These are phyloP conservation scores for Kurtzmaniella quercitrusa DNA, from an alignment of 1,139 yeast genomes.

Conservation along the genomic window DNA sequence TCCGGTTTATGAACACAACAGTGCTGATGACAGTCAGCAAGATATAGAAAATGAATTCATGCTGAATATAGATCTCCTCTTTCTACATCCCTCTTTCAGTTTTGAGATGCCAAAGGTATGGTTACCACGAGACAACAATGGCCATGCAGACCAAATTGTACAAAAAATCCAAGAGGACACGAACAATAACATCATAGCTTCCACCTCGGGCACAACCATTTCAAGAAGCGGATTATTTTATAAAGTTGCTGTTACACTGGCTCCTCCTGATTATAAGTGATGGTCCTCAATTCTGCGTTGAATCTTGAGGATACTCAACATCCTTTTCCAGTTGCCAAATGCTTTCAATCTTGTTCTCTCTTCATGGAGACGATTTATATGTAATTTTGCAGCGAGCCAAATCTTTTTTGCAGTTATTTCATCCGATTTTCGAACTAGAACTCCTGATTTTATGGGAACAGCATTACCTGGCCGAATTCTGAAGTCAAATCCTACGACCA, in stretches of 20 bases:
- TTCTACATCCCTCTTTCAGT: constrained; percentile 31
- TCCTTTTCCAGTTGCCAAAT: constrained; percentile 18
- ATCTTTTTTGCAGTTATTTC: constrained; percentile 18
- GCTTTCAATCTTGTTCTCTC: constrained; percentile 7
- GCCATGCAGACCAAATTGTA: constrained; percentile 10
- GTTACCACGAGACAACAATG: constrained; percentile 28
- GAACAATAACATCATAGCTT: constrained; percentile 7
- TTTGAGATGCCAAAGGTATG: constrained; percentile 31
- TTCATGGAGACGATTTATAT: constrained; percentile 9
- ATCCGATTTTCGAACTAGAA: constrained; percentile 20
- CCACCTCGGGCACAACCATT: constrained; percentile 26
- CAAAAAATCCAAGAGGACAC: background rate
- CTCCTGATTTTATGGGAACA: constrained; percentile 28
- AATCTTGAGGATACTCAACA: constrained; percentile 20
- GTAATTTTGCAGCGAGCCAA: constrained; percentile 25
- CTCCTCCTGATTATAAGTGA: constrained; percentile 36
- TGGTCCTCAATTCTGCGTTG: constrained; percentile 14
- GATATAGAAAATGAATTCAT: constrained; percentile 7
- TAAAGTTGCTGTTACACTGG: constrained; percentile 22
- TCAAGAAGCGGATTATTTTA: constrained; percentile 13
- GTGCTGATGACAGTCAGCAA: background rate
- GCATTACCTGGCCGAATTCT: constrained; percentile 23
- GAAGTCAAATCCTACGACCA: constrained; percentile 32
- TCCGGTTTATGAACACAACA: constrained; percentile 8
- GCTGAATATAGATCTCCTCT: constrained; percentile 20